Conservation (phyloP, 2,329 filamentous ascomycete species). For the Chalaropsis thielavioides region DNA sequence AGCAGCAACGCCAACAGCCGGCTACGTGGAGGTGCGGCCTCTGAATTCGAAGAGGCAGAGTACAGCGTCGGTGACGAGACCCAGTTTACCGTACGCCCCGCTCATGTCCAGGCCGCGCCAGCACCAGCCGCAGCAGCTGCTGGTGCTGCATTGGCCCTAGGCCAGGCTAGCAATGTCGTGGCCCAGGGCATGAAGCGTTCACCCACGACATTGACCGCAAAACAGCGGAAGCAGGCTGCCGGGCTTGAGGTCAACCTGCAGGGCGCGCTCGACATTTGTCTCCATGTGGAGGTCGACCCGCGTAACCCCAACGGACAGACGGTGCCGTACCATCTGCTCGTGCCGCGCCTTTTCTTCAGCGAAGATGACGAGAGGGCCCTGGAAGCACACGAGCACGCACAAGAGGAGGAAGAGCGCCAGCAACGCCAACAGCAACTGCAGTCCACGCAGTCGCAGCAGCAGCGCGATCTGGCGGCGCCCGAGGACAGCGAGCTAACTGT, state of each 20-base stretch:
- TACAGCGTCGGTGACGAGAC: constrained; percentile 42
- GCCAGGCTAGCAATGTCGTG: background rate
- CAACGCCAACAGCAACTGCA: constrained; percentile 19
- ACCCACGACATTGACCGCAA: constrained; percentile 52
- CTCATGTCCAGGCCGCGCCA: constrained; percentile 20
- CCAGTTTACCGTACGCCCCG: constrained; percentile 36
- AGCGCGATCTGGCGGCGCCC: background rate
- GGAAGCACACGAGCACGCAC: constrained; percentile 18
- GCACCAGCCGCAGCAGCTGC: background rate
- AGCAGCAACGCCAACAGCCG: constrained; percentile 19
- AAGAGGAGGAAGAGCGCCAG: constrained; percentile 12
- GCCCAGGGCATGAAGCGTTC: constrained; percentile 46
- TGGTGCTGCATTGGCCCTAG: background rate
- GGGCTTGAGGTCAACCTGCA: constrained; percentile 57
- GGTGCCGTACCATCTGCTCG: constrained; percentile 68
- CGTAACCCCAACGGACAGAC: constrained; percentile 81
- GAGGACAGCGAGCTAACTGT: background rate
- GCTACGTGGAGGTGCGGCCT: constrained; percentile 27
- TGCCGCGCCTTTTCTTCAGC: constrained; percentile 59
- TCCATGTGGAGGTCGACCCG: constrained; percentile 81
- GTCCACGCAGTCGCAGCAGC: constrained; percentile 8
- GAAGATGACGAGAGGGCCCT: constrained; percentile 27
- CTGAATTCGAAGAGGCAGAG: constrained; percentile 30
- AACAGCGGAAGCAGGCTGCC: constrained; percentile 39
- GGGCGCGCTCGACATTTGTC: constrained; percentile 67